These are phyloP conservation scores for Spongiforma sp. DNA, from an alignment of 1,284 basidiomycete genomes.

Conservation along the genomic window DNA sequence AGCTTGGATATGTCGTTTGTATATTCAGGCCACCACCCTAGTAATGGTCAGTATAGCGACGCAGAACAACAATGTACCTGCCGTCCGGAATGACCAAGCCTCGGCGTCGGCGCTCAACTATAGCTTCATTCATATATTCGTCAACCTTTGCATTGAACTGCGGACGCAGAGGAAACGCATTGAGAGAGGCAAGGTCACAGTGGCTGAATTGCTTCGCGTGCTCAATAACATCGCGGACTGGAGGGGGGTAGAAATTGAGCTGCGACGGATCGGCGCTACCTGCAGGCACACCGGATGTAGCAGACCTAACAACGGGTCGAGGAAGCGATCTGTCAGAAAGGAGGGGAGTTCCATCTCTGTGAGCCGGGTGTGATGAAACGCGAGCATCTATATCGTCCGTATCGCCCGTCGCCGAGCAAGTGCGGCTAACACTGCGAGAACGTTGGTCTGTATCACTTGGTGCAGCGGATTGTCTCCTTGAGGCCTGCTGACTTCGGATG, in stretches of 20 bases:
- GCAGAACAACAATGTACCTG: not conserved
- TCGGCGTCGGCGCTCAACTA: not conserved
- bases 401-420: not conserved
- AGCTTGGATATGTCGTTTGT: too few species aligned
- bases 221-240: not conserved
- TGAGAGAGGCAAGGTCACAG: not conserved
- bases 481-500: not conserved
- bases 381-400: too few species aligned
- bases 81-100: not conserved
- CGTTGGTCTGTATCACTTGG: not conserved
- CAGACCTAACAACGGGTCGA: not conserved
- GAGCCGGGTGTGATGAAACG: not conserved
- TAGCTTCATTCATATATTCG: not conserved
- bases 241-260: not conserved
- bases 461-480: too few species aligned
- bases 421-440: not conserved
- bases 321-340: not conserved
- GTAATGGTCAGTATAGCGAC: too few species aligned
- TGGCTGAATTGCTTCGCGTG: not conserved
- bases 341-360: not conserved
- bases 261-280: not conserved
- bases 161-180: not conserved
- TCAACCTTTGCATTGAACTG: not conserved
- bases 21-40: too few species aligned
- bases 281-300: not conserved